Conservation (phyloP, 352 stramenopile species). For the Pythium rishiriense region DNA sequence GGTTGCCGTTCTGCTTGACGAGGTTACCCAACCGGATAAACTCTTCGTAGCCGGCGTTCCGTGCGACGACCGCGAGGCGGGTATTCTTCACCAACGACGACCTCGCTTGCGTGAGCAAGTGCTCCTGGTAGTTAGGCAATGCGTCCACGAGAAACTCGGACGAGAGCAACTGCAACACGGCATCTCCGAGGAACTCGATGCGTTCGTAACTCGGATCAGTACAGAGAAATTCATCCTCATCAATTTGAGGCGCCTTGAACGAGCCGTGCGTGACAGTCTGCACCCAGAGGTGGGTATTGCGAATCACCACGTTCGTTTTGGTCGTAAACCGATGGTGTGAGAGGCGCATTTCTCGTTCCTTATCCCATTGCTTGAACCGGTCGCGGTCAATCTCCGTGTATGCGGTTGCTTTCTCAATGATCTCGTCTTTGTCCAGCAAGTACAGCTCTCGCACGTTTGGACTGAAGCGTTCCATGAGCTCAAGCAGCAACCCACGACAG, state of each 20-base stretch:
- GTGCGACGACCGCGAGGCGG: constrained; percentile 62
- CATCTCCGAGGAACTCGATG: constrained; percentile 85
- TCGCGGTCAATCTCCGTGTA: constrained; percentile 60
- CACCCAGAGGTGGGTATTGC: constrained; percentile 73
- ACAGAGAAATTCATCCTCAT: constrained; percentile 65
- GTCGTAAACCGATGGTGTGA: constrained; percentile 57
- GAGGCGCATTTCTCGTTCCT: constrained; percentile 42
- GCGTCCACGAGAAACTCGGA: constrained; percentile 78
- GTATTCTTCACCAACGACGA: constrained; percentile 88
- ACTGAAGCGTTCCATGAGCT: constrained; percentile 61
- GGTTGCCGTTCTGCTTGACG: constrained; percentile 54
- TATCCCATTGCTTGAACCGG: constrained; percentile 52
- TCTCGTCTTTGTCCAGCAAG: constrained; percentile 58
- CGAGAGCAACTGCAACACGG: constrained; percentile 79
- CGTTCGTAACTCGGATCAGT: constrained; percentile 78
- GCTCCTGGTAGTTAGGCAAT: constrained; percentile 81
- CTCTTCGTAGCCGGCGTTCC: constrained; percentile 57
- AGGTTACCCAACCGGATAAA: constrained; percentile 73
- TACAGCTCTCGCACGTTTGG: constrained; percentile 56
- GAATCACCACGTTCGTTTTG: constrained; percentile 52
- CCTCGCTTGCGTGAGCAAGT: constrained; percentile 74
- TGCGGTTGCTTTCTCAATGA: constrained; percentile 38
- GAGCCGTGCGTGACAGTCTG: constrained; percentile 77
- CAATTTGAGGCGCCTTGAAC: constrained; percentile 73
- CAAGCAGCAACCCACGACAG: constrained; percentile 59